phyloP scores from a whole-genome alignment of 352 stramenopile species.

The Blastocystis sp. region DNA sequence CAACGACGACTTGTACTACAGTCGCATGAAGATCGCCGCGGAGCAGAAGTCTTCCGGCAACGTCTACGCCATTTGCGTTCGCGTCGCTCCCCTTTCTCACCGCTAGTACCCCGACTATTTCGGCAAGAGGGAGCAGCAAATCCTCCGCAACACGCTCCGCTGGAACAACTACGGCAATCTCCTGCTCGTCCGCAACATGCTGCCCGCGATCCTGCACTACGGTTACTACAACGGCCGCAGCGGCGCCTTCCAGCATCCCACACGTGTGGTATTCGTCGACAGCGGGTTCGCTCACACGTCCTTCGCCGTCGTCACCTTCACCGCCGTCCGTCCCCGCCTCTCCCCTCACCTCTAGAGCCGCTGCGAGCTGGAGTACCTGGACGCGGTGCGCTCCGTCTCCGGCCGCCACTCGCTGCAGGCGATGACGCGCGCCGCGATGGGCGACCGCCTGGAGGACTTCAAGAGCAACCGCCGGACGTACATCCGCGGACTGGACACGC shows the following conservation, averaged over 20 bases:
- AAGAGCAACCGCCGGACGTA: background rate
- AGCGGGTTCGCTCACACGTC: background rate
- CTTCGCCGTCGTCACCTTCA: background rate
- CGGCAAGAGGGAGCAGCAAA: background rate
- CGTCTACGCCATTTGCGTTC: background rate
- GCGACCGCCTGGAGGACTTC: background rate
- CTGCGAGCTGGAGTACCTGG: background rate
- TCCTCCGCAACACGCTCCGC: background rate
- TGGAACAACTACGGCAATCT: background rate
- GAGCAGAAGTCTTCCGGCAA: background rate
- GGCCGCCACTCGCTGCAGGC: background rate
- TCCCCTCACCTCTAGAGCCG: background rate
- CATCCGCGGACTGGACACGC: background rate
- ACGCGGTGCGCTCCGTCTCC: background rate
- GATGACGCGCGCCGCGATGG: background rate
- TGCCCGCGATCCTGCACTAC: background rate
- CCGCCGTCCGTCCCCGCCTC: background rate
- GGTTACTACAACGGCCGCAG: background rate
- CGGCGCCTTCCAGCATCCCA: background rate
- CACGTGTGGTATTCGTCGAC: constrained; percentile 13
- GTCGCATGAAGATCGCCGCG: background rate
- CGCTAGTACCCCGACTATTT: constrained; percentile 12
- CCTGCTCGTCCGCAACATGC: background rate
- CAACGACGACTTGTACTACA: constrained; percentile 10
- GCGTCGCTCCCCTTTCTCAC: background rate